Evolutionary conservation across 192 early-diverging fungal species (phyloP).

Genomic region (Dimargaris verticillata): DNA sequence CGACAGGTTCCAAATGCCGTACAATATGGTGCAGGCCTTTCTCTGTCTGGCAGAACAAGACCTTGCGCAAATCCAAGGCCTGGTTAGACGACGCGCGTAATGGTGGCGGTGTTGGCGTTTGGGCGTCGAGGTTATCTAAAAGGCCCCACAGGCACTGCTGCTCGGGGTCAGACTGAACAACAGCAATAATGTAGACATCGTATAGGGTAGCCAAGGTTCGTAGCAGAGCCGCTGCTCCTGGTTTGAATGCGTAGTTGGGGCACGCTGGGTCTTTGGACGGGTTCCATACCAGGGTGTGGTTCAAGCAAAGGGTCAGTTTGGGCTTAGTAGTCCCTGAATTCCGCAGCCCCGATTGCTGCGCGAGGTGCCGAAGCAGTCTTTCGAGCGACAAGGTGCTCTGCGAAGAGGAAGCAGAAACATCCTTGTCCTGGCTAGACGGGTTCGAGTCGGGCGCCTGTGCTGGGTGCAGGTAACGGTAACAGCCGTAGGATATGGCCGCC

Average conservation of each 20-base stretch:
- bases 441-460: no score
- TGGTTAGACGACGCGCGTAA: not conserved
- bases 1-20: conserved; percentile 39
- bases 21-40: conserved; percentile 52
- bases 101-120: conserved; percentile 10
- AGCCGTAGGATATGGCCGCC: not conserved
- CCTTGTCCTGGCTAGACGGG: no score
- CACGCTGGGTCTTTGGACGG: conserved; percentile 45
- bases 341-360: no score
- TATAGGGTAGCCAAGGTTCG: conserved; percentile 27
- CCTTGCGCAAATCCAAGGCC: conserved; percentile 37
- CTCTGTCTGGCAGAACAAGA: conserved; percentile 53
- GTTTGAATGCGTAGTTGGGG: conserved; percentile 57
- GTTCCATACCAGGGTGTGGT: conserved; percentile 50
- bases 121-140: conserved; percentile 6
- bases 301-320: conserved; percentile 5
- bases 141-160: conserved; percentile 31
- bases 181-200: conserved; percentile 38
- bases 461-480: no score
- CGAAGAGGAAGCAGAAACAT: no score
- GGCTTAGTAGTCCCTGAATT: not conserved
- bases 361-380: no score
- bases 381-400: no score
- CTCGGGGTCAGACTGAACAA: conserved; percentile 35
- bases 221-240: conserved; percentile 35